phyloP scores from a whole-genome alignment of 768 basidiomycete genomes.

The Sporobolomyces phaffii region DNA sequence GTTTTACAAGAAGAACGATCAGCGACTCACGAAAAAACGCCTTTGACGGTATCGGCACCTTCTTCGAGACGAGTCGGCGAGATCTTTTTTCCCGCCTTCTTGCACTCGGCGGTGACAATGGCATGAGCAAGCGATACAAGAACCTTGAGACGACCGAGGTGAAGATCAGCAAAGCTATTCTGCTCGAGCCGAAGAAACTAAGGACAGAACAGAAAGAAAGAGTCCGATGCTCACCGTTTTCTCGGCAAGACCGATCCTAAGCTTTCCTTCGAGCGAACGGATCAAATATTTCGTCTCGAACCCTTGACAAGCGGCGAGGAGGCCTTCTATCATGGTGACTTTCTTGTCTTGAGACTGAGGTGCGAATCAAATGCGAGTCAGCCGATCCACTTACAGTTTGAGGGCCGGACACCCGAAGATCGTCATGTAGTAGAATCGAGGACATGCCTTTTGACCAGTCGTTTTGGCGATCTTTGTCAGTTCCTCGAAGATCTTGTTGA shows the following conservation, averaged over 20 bases:
- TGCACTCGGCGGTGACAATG: slow-evolving; percentile 58
- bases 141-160: slow-evolving; percentile 7
- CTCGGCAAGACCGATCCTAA: slow-evolving; percentile 94
- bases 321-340: slow-evolving; percentile 85
- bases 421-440: neutral
- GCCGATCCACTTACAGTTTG: no score
- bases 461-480: slow-evolving; percentile 83
- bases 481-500: slow-evolving; percentile 82
- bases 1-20: no score
- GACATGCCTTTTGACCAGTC: slow-evolving; percentile 32
- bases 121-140: slow-evolving; percentile 90
- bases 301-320: slow-evolving; percentile 84
- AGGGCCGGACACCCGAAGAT: no score
- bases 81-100: slow-evolving; percentile 52
- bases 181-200: no score
- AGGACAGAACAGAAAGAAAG: no score
- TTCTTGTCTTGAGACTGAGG: slow-evolving; percentile 86
- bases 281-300: slow-evolving; percentile 92
- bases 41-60: slow-evolving; percentile 69
- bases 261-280: slow-evolving; percentile 89
- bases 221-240: slow-evolving; percentile 55
- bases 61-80: slow-evolving; percentile 78
- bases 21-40: slow-evolving; percentile 78
- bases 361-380: no score
- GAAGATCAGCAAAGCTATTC: no score